Evolutionary conservation across 306 rosid genomes (phyloP), one percentile per base, ranked within the genome.

Genomic region (Ormosia emarginata): DNA sequence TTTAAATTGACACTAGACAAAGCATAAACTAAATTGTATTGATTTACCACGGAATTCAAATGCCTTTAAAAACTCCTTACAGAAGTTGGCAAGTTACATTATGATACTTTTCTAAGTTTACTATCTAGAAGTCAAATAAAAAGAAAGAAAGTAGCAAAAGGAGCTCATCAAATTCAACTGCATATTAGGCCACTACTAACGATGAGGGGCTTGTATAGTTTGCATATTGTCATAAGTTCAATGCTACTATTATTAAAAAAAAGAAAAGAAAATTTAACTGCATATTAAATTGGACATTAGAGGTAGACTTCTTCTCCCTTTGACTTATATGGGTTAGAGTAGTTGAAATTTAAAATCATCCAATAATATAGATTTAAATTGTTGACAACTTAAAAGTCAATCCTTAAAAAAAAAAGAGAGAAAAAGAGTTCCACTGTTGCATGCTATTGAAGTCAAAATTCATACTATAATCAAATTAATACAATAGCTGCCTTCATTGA

Each of bases 311-410:
- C 52, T 69, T 77, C 30, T 49, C 37, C 64, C 44, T 74, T 78
- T 61, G 82, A 82, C 79, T 36, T 74, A 1, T 65, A 4, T 73
- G 14, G 6, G 46, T 64, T 49, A 2, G 18, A 62, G 4, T 7
- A 41, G 41, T 55, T 79, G 58, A 83, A 65, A 65, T 47, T 55
- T 79, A 52, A 83, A 70, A 65, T 57, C 24, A 77, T 72, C 39
- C 68, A 66, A 43, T 64, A 76, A 15, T 81, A 32, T 49, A 65
- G 8, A 55, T 29, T 75, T 58, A 44, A 33, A 24, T 15, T 58
- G 69, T 84, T 83, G 81, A 83, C 79, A 77, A 75, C 53, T 77
- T 1, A 59, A 73, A 77, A 84, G 87, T 83, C 87, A 80, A 83
- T 13, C 47, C 4, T 59, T 3, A 32, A 13, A 37, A 46, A 56